These are phyloP conservation scores for Botryotinia convoluta DNA, from an alignment of 2,329 filamentous ascomycete species.

Conservation along the genomic window DNA sequence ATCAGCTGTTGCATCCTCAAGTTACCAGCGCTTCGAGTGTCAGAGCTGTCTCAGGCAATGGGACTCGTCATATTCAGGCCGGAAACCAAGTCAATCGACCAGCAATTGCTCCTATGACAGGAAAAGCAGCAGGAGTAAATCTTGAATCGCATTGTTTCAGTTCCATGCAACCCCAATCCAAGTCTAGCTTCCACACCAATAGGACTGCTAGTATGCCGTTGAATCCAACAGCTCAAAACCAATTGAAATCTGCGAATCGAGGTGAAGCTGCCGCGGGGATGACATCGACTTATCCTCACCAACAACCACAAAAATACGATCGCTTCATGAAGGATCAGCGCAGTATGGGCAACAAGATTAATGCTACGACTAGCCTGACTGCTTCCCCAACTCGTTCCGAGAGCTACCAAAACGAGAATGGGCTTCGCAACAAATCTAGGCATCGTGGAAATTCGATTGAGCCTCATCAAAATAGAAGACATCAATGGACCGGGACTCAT, in stretches of 20 bases:
- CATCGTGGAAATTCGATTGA: background rate
- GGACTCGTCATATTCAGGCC: background rate
- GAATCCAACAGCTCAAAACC: background rate
- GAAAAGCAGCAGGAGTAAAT: background rate
- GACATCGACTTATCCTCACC: background rate
- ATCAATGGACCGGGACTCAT: background rate
- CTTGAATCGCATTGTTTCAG: background rate
- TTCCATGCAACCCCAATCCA: background rate
- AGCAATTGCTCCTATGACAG: background rate
- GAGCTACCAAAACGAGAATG: background rate
- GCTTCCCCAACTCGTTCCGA: background rate
- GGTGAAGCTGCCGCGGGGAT: background rate
- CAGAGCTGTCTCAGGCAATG: background rate
- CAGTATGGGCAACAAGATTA: background rate
- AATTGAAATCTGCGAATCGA: background rate
- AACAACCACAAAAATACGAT: constrained; percentile 3
- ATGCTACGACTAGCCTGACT: background rate
- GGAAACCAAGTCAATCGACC: background rate
- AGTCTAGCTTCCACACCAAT: background rate
- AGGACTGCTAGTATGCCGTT: constrained; percentile 2
- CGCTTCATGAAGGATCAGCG: constrained; percentile 3
- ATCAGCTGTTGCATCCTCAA: background rate
- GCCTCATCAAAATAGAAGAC: background rate
- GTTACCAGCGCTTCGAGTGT: background rate
- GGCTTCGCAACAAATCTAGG: background rate